Evolutionary conservation across 1,284 basidiomycete species (phyloP).

Genomic region (Schizopora paradoxa): DNA sequence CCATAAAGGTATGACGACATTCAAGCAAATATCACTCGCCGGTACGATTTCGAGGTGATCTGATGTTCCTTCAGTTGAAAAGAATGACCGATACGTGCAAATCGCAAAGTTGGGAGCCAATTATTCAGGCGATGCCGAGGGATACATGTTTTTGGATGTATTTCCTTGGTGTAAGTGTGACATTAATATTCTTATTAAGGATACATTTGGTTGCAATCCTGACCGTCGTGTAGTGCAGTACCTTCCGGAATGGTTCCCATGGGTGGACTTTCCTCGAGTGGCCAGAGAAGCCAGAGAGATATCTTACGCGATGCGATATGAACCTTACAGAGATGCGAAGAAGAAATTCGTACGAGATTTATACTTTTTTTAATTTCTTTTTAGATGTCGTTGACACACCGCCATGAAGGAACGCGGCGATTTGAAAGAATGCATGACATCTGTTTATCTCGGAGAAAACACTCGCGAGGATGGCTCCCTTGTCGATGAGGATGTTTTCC

Average conservation of each 20-base stretch:
- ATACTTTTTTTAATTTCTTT: too few species aligned
- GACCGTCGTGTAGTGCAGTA: slow-evolving; percentile 1
- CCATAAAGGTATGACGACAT: neutral
- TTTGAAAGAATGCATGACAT: too few species aligned
- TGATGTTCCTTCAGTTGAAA: neutral
- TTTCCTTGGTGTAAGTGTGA: too few species aligned
- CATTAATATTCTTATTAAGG: too few species aligned
- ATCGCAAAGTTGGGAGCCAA: slow-evolving; percentile 12
- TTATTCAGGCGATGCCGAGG: too few species aligned
- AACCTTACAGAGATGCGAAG: neutral
- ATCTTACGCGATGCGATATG: neutral
- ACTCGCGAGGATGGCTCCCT: too few species aligned
- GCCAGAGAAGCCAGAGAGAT: neutral
- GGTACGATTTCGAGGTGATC: neutral
- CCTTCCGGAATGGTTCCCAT: neutral
- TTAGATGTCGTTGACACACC: too few species aligned
- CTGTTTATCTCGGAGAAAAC: too few species aligned
- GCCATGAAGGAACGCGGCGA: too few species aligned
- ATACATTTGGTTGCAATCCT: too few species aligned
- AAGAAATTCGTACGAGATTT: neutral
- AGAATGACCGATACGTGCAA: slow-evolving; percentile 9
- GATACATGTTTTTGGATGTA: too few species aligned
- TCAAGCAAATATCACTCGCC: neutral
- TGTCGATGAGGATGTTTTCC: too few species aligned
- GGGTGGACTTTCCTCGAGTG: neutral